These are phyloP conservation scores for Phytophthora ramorum DNA, from an alignment of 352 stramenopile genomes.

Conservation along the genomic window DNA sequence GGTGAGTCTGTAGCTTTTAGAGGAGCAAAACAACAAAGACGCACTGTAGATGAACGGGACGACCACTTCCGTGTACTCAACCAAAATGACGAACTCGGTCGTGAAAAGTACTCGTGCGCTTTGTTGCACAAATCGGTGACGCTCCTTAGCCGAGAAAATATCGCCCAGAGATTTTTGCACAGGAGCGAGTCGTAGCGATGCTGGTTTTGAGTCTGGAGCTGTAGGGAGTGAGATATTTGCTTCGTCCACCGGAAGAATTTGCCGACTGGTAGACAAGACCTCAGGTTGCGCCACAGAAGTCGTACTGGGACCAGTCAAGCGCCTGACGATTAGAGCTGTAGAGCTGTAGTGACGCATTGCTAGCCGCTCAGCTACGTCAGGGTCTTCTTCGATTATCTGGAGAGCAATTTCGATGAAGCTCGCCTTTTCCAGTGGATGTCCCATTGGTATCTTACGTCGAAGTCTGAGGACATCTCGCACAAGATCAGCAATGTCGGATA, in stretches of 20 bases:
- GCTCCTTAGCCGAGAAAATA: conserved; percentile 12
- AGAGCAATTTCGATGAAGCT: conserved; percentile 24
- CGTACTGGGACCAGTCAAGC: not conserved
- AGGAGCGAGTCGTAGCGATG: not conserved
- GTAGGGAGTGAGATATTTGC: not conserved
- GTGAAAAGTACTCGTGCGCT: conserved; percentile 31
- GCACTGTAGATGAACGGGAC: conserved; percentile 40
- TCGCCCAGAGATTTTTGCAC: not conserved
- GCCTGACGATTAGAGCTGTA: not conserved
- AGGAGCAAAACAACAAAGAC: not conserved
- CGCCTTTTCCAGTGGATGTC: not conserved
- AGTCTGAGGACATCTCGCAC: conserved; percentile 3
- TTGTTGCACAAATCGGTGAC: conserved; percentile 9
- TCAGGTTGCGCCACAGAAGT: not conserved
- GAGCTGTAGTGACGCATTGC: conserved; percentile 9
- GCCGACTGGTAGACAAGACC: conserved; percentile 1
- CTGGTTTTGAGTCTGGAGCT: not conserved
- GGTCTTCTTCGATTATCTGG: conserved; percentile 8
- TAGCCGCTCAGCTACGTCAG: not conserved
- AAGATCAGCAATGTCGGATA: conserved; percentile 25
- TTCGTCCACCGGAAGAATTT: conserved; percentile 13
- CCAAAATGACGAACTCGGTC: conserved; percentile 37
- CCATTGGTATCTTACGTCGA: conserved; percentile 8
- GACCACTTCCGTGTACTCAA: conserved; percentile 44
- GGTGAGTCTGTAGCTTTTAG: not conserved